phyloP scores from a whole-genome alignment of 1,139 yeast species.

The Williopsis jadinii region DNA sequence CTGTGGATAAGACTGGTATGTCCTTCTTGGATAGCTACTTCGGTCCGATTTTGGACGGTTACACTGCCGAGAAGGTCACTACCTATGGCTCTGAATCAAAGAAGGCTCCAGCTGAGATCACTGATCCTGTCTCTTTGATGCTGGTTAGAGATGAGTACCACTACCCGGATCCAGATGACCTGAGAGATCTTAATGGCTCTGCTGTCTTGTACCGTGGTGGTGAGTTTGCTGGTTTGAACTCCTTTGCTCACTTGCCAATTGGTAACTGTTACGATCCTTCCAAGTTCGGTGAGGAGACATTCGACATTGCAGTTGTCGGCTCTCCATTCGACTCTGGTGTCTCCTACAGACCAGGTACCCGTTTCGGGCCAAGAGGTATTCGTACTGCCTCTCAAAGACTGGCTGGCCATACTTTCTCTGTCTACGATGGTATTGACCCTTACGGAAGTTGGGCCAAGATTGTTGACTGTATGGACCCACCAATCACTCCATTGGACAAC shows the following conservation, averaged over 20 bases:
- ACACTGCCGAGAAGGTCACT: conserved; percentile 19
- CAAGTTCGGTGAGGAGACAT: conserved; percentile 20
- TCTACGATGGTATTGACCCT: conserved; percentile 42
- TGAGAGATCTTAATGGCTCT: conserved; percentile 31
- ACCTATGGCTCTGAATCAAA: conserved; percentile 19
- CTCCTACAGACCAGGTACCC: conserved; percentile 55
- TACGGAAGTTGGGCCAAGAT: conserved; percentile 47
- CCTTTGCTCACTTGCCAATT: conserved; percentile 48
- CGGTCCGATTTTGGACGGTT: conserved; percentile 27
- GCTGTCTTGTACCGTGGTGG: conserved; percentile 32
- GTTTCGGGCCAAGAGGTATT: conserved; percentile 57
- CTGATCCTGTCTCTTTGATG: conserved; percentile 24
- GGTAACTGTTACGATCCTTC: conserved; percentile 37
- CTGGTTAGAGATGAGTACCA: conserved; percentile 27
- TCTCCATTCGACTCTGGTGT: conserved; percentile 58
- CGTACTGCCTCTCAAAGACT: conserved; percentile 51
- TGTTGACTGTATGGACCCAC: conserved; percentile 53
- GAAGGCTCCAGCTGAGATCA: conserved; percentile 23
- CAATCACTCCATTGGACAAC: conserved; percentile 54
- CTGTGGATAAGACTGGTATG: conserved; percentile 8
- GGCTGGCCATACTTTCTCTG: conserved; percentile 31
- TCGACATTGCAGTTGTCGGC: conserved; percentile 46
- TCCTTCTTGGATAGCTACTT: conserved; percentile 29
- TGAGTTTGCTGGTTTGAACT: conserved; percentile 41
- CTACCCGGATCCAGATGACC: conserved; percentile 32